phyloP scores from a whole-genome alignment of 176 grass and related monocot species.

The Eleusine coracana region DNA sequence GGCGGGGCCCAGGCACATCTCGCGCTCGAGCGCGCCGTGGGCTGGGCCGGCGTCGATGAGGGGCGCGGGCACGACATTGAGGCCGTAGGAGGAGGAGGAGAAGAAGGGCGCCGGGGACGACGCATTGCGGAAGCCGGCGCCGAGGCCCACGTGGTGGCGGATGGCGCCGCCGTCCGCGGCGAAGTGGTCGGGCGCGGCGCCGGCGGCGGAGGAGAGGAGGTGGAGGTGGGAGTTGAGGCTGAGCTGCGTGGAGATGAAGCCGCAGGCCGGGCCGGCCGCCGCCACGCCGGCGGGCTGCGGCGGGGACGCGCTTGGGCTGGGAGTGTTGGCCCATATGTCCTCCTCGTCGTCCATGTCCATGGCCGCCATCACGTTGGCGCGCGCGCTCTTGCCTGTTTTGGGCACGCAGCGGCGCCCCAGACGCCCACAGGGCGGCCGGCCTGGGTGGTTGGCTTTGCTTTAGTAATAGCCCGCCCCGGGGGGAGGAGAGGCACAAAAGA shows the following conservation, averaged over 20 bases:
- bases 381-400: slow-evolving; percentile 28
- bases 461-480: background rate
- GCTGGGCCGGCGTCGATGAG: background rate
- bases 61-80: background rate
- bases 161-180: background rate
- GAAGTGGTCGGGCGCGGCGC: background rate
- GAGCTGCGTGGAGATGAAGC: slow-evolving; percentile 47
- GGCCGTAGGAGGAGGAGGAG: background rate
- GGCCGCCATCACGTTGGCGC: background rate
- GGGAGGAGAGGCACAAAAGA: background rate
- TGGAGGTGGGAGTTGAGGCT: slow-evolving; percentile 53
- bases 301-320: slow-evolving; percentile 41
- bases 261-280: background rate
- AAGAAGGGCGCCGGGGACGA: slow-evolving; percentile 29
- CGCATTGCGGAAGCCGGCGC: slow-evolving; percentile 38
- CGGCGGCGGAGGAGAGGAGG: slow-evolving; percentile 10
- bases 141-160: background rate
- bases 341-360: slow-evolving; percentile 50
- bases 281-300: background rate
- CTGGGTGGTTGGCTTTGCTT: background rate
- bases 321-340: slow-evolving; percentile 49
- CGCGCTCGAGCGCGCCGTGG: slow-evolving; percentile 31
- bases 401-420: slow-evolving; percentile 33
- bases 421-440: background rate
- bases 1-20: slow-evolving; percentile 1